Percentiles rank a stretch among this genome's conserved stretches.
phyloP scores from a whole-genome alignment of 2,329 filamentous ascomycete genomes.

The Cadophora sp. region DNA sequence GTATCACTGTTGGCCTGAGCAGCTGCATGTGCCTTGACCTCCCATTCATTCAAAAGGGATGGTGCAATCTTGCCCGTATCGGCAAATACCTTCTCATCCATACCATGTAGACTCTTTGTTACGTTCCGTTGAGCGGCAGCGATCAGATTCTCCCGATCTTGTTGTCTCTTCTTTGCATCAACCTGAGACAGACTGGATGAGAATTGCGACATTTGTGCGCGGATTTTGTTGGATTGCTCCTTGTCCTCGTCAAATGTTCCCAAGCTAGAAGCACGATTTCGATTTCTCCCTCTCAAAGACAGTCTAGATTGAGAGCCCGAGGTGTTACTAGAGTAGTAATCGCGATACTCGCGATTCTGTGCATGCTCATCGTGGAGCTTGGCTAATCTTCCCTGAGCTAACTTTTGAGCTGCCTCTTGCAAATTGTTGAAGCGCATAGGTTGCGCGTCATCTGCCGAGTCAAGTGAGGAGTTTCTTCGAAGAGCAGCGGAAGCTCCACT shows the following conservation, averaged over 20 bases:
- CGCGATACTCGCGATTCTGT: constrained; percentile 68
- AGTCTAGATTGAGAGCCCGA: constrained; percentile 54
- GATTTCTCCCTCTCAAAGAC: constrained; percentile 61
- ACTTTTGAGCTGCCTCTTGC: constrained; percentile 85
- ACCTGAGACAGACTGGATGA: constrained; percentile 71
- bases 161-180: constrained; percentile 75
- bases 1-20: constrained; percentile 70
- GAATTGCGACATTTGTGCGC: constrained; percentile 80
- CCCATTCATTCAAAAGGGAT: constrained; percentile 77
- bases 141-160: constrained; percentile 77
- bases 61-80: constrained; percentile 78
- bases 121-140: constrained; percentile 86
- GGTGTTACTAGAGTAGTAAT: constrained; percentile 84
- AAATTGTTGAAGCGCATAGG: constrained; percentile 66
- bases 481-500: constrained; percentile 43
- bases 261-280: constrained; percentile 72
- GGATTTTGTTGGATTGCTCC: constrained; percentile 73
- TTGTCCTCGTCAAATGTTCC: constrained; percentile 57
- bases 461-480: constrained; percentile 44
- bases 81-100: constrained; percentile 81
- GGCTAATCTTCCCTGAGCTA: constrained; percentile 82
- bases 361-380: constrained; percentile 77
- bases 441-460: constrained; percentile 48
- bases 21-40: constrained; percentile 73
- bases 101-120: constrained; percentile 75